phyloP scores from a whole-genome alignment of 1,139 yeast species.

The Pneumocystis jirovecii region DNA sequence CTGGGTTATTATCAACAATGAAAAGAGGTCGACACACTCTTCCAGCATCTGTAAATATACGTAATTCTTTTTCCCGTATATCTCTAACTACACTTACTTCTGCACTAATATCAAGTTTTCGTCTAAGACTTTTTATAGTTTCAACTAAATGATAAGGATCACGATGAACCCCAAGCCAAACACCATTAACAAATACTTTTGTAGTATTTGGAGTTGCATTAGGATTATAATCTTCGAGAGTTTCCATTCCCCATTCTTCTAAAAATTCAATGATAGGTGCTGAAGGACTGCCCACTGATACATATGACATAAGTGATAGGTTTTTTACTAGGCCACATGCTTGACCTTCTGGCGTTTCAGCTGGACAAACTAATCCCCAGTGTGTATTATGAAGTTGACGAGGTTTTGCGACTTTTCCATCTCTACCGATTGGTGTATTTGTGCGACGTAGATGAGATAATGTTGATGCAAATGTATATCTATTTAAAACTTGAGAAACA shows the following conservation, averaged over 20 bases:
- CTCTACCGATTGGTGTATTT: conserved; percentile 96
- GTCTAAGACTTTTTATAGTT: conserved; percentile 79
- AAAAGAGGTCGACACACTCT: conserved; percentile 92
- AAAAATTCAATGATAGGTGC: conserved; percentile 85
- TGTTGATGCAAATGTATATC: conserved; percentile 95
- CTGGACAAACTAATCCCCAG: conserved; percentile 99
- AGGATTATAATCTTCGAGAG: conserved; percentile 89
- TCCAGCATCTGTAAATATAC: conserved; percentile 96
- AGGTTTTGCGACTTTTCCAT: conserved; percentile 95
- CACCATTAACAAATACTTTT: conserved; percentile 93
- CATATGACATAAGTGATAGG: conserved; percentile 89
- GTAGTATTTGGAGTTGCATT: conserved; percentile 84
- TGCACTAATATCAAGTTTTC: conserved; percentile 90
- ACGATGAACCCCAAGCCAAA: conserved; percentile 97
- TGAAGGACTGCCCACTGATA: conserved; percentile 94
- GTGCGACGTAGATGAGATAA: conserved; percentile 96
- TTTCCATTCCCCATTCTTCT: conserved; percentile 99
- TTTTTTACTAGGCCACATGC: conserved; percentile 98
- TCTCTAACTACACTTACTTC: conserved; percentile 95
- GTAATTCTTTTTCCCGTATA: conserved; percentile 88
- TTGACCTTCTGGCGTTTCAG: conserved; percentile 99
- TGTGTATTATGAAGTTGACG: conserved; percentile 98
- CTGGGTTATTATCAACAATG: conserved; percentile 68
- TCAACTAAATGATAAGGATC: conserved; percentile 85
- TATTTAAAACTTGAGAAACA: conserved; percentile 94